Conservation (phyloP, 352 stramenopile species). For the Blastocystis sp. region DNA sequence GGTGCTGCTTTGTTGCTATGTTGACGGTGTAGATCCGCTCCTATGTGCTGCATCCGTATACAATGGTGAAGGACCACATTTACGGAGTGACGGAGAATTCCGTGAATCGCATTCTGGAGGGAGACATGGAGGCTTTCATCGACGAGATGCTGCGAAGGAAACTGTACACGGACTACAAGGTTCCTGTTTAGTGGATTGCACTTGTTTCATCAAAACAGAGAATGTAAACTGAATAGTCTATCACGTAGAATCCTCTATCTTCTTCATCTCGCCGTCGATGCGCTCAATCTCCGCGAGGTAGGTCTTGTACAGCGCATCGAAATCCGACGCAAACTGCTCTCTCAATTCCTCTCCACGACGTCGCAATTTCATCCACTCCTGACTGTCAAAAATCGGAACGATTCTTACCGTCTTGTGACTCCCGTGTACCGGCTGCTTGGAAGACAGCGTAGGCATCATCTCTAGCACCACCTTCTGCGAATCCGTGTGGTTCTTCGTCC, state of each 20-base stretch:
- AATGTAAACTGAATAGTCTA: too few species aligned
- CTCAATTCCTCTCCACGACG: slow-evolving; percentile 21
- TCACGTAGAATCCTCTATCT: background rate
- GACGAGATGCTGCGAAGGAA: slow-evolving; percentile 37
- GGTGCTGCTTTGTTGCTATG: background rate
- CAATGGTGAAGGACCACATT: slow-evolving; percentile 51
- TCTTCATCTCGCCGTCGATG: slow-evolving; percentile 16
- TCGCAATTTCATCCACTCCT: slow-evolving; percentile 63
- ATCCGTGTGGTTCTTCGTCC: background rate
- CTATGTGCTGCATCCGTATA: slow-evolving; percentile 58
- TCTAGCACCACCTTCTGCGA: slow-evolving; percentile 22
- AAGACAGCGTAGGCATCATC: background rate
- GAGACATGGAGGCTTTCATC: slow-evolving; percentile 25
- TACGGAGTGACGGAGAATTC: slow-evolving; percentile 6
- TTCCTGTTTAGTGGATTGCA: background rate
- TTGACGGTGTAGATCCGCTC: background rate
- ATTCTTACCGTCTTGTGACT: slow-evolving; percentile 9
- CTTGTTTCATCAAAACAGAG: background rate
- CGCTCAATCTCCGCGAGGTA: slow-evolving; percentile 21
- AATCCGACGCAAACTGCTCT: slow-evolving; percentile 35
- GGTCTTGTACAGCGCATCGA: slow-evolving; percentile 46
- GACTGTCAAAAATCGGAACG: background rate
- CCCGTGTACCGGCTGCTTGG: background rate
- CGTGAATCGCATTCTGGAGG: slow-evolving; percentile 25
- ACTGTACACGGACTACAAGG: slow-evolving; percentile 13